Evolutionary conservation across 1,139 yeast species (phyloP).

Genomic region (Lodderomyces margitis): DNA sequence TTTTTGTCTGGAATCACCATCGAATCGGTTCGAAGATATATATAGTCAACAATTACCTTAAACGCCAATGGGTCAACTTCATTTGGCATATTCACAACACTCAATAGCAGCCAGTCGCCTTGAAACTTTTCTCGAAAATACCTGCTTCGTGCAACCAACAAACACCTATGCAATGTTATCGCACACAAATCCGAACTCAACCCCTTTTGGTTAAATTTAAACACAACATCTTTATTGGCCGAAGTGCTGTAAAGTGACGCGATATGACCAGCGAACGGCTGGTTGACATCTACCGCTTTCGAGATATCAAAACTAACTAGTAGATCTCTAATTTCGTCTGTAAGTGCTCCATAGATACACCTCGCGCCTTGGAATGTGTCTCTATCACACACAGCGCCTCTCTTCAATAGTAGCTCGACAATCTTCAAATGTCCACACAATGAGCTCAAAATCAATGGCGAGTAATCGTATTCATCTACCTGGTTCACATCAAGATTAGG

Average conservation of each 20-base stretch:
- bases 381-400: conserved; percentile 77
- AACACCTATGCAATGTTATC: conserved; percentile 38
- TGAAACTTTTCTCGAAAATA: conserved; percentile 25
- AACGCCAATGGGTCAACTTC: conserved; percentile 27
- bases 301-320: conserved; percentile 63
- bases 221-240: conserved; percentile 14
- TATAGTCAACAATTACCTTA: conserved; percentile 44
- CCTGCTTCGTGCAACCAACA: conserved; percentile 38
- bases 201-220: conserved; percentile 1
- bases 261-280: conserved; percentile 73
- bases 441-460: conserved; percentile 71
- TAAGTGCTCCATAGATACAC: conserved; percentile 76
- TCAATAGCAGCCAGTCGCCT: conserved; percentile 24
- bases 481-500: conserved; percentile 58
- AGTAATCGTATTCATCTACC: conserved; percentile 70
- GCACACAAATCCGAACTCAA: conserved; percentile 2
- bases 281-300: conserved; percentile 63
- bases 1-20: conserved; percentile 23
- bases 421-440: conserved; percentile 70
- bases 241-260: conserved; percentile 43
- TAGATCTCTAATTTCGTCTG: conserved; percentile 58
- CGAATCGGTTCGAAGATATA: conserved; percentile 46
- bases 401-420: conserved; percentile 53
- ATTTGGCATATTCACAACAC: conserved; percentile 24
- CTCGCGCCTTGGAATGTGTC: conserved; percentile 81